phyloP scores from a whole-genome alignment of 495 filamentous ascomycete species.

The Copromyces sp. region DNA sequence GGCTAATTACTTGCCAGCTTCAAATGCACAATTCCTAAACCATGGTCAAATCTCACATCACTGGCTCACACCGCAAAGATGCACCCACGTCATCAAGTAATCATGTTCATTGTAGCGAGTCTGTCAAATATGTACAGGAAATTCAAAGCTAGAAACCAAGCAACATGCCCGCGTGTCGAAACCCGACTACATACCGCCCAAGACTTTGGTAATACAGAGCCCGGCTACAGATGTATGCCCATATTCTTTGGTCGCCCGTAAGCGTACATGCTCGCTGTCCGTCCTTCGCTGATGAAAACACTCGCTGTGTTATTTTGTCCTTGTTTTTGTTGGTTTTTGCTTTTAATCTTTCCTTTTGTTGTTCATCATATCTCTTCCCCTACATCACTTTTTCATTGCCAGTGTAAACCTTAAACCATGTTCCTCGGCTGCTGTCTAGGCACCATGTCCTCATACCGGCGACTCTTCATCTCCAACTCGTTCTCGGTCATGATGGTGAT shows the following conservation, averaged over 20 bases:
- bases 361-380: background rate
- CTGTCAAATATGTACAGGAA: background rate
- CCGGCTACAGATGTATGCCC: background rate
- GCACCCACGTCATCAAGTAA: background rate
- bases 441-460: slow-evolving; percentile 38
- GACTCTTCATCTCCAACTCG: slow-evolving; percentile 31
- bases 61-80: background rate
- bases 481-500: slow-evolving; percentile 1
- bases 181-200: background rate
- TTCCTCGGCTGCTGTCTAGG: slow-evolving; percentile 30
- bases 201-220: background rate
- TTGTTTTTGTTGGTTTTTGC: background rate
- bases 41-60: background rate
- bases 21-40: background rate
- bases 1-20: background rate
- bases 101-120: background rate
- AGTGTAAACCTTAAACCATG: slow-evolving; percentile 29
- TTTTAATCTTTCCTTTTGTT: background rate
- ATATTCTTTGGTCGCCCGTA: background rate
- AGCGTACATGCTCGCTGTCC: background rate
- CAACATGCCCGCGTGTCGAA: background rate
- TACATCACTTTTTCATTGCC: background rate
- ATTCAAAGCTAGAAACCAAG: background rate
- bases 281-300: background rate
- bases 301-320: background rate